Conservation (phyloP, 352 stramenopile genomes). For the Hyphochytrium catenoides region DNA sequence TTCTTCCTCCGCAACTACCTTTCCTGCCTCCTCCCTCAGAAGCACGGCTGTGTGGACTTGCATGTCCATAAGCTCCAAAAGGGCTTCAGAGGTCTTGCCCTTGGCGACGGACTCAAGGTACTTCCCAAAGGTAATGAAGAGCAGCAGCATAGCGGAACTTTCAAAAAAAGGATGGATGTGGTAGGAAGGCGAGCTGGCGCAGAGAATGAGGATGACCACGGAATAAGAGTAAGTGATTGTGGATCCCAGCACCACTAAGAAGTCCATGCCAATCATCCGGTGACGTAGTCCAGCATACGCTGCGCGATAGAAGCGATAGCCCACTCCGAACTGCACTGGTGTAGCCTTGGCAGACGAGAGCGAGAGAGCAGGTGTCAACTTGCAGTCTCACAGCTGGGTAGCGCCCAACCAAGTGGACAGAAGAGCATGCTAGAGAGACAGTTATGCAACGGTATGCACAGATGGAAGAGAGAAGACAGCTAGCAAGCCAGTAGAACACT, state of each 20-base stretch:
- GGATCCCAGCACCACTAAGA: constrained; percentile 51
- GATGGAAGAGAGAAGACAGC: too few species aligned
- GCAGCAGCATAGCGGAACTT: constrained; percentile 53
- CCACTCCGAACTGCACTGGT: constrained; percentile 54
- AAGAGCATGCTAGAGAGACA: too few species aligned
- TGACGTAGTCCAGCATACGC: constrained; percentile 52
- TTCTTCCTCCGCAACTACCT: constrained; percentile 20
- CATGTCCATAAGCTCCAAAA: constrained; percentile 38
- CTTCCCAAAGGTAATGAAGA: constrained; percentile 59
- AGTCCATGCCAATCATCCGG: constrained; percentile 66
- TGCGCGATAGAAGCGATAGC: constrained; percentile 43
- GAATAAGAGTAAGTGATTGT: constrained; percentile 63
- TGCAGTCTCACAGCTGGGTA: too few species aligned
- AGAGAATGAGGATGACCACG: constrained; percentile 41
- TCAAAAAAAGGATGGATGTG: constrained; percentile 62
- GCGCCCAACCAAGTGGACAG: too few species aligned
- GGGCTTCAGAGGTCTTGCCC: constrained; percentile 40
- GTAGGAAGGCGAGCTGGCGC: constrained; percentile 25
- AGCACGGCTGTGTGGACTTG: constrained; percentile 48
- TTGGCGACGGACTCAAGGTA: constrained; percentile 68
- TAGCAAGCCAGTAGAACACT: too few species aligned
- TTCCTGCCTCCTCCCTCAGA: constrained; percentile 12
- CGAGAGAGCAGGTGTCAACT: too few species aligned
- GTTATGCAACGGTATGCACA: too few species aligned
- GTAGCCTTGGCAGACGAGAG: too few species aligned